Percentiles rank a stretch among this genome's conserved stretches.
phyloP scores from a whole-genome alignment of 2,329 filamentous ascomycete species.

The Cladophialophora exuberans region DNA sequence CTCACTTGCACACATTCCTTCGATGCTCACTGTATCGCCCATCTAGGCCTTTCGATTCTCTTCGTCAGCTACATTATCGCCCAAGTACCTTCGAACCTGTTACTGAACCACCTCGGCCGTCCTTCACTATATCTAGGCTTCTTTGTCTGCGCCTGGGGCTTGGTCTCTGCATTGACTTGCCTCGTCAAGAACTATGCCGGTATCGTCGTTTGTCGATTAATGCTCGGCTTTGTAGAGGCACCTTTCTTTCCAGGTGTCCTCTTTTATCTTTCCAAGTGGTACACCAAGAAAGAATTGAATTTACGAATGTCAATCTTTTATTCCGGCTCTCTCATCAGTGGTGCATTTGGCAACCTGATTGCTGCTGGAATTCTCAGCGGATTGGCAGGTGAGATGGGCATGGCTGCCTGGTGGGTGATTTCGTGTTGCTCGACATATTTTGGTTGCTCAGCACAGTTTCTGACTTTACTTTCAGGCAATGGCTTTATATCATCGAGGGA shows the following conservation, averaged over 20 bases:
- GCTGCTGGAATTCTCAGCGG: conserved; percentile 54
- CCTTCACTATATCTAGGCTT: conserved; percentile 50
- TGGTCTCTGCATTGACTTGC: conserved; percentile 49
- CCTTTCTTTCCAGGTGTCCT: conserved; percentile 53
- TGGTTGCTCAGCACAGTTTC: not conserved
- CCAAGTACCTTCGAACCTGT: conserved; percentile 50
- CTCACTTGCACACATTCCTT: too few relatives aligned
- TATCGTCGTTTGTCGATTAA: conserved; percentile 47
- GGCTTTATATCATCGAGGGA: conserved; percentile 64
- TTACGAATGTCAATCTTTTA: conserved; percentile 60
- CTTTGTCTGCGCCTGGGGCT: conserved; percentile 50
- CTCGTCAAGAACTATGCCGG: conserved; percentile 47
- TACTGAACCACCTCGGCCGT: conserved; percentile 40
- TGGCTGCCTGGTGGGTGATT: conserved; percentile 56
- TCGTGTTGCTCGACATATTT: conserved; percentile 18
- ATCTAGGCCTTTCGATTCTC: conserved; percentile 44
- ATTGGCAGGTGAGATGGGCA: conserved; percentile 59
- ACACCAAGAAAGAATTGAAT: conserved; percentile 63
- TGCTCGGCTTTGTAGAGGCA: conserved; percentile 51
- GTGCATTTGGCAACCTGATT: conserved; percentile 59
- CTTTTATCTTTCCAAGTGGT: conserved; percentile 65
- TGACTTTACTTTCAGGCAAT: conserved; percentile 43
- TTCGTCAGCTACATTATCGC: conserved; percentile 48
- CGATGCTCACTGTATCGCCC: too few relatives aligned
- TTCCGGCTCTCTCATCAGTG: conserved; percentile 58